Conservation (phyloP, 768 basidiomycete genomes). For the Calocybe cyanea region DNA sequence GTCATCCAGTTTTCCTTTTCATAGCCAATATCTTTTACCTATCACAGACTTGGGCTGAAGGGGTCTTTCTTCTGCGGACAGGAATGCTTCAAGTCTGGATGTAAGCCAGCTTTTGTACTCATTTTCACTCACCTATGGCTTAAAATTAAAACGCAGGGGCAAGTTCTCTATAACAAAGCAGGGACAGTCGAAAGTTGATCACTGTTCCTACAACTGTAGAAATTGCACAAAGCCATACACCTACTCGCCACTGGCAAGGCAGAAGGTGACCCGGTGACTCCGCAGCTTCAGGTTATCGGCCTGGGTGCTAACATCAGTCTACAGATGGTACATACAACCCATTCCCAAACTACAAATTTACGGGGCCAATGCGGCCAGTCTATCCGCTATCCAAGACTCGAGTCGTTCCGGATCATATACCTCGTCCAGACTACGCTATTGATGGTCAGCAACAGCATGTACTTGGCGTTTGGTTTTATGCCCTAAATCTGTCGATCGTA, state of each 20-base stretch:
- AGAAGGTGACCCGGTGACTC: constrained; percentile 17
- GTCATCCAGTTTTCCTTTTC: constrained; percentile 20
- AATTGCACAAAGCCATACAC: constrained; percentile 79
- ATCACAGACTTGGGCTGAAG: constrained; percentile 65
- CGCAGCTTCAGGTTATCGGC: neutral
- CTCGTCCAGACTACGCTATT: constrained; percentile 83
- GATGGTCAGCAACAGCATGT: constrained; percentile 30
- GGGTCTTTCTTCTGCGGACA: constrained; percentile 93
- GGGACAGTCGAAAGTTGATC: neutral
- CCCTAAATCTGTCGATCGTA: constrained; percentile 24
- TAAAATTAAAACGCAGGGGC: constrained; percentile 19
- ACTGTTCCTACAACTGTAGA: constrained; percentile 53
- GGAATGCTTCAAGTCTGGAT: constrained; percentile 93
- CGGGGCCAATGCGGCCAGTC: constrained; percentile 73
- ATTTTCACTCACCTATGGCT: constrained; percentile 1
- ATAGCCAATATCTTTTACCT: constrained; percentile 13
- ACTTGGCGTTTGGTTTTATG: constrained; percentile 14
- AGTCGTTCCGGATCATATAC: constrained; percentile 77
- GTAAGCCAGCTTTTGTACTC: constrained; percentile 49
- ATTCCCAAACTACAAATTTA: constrained; percentile 72
- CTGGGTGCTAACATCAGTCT: neutral
- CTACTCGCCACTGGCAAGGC: constrained; percentile 40
- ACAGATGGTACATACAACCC: constrained; percentile 79
- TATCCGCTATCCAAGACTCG: constrained; percentile 87
- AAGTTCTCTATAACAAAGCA: constrained; percentile 13